A percentile compares a stretch with the other conserved stretches of the same genome.
These are phyloP conservation scores for Ambrosia hybrid DNA, from an alignment of 140 eudicot genomes.

Conservation along the genomic window DNA sequence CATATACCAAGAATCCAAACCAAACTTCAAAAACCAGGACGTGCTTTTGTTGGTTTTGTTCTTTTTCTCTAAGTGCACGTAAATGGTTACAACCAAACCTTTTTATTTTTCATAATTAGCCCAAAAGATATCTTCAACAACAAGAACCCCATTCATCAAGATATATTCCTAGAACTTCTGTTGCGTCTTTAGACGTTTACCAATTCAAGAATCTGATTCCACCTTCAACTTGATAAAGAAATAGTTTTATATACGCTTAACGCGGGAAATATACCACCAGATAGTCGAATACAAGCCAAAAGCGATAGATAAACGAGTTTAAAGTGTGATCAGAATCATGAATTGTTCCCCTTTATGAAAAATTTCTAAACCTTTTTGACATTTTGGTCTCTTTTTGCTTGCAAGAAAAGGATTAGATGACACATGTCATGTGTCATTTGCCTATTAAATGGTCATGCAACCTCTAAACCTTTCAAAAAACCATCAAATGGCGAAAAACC, in stretches of 20 bases:
- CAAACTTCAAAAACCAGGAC: background rate
- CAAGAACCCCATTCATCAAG: slow-evolving; percentile 15
- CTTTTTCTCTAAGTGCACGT: background rate
- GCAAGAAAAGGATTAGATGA: background rate
- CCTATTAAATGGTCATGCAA: slow-evolving; percentile 29
- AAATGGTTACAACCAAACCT: background rate
- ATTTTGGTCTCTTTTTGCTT: slow-evolving; percentile 22
- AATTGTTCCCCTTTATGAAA: background rate
- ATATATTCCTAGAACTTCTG: slow-evolving; percentile 7
- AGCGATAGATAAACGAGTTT: slow-evolving; percentile 13
- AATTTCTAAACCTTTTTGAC: slow-evolving; percentile 36
- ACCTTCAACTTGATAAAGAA: slow-evolving; percentile 16
- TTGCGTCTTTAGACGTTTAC: slow-evolving; percentile 30
- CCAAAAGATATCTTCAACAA: slow-evolving; percentile 8
- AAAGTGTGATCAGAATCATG: slow-evolving; percentile 33
- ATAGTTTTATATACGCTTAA: slow-evolving; percentile 6
- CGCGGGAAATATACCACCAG: background rate
- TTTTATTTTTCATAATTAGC: background rate
- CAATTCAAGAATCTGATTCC: slow-evolving; percentile 33
- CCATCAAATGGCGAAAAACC: slow-evolving; percentile 34
- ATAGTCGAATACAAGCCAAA: background rate
- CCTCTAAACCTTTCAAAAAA: background rate
- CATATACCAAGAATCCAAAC: background rate
- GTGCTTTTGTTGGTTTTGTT: background rate
- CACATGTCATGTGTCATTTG: background rate